Conservation (phyloP, 352 stramenopile species). For the Phytophthora vignae region DNA sequence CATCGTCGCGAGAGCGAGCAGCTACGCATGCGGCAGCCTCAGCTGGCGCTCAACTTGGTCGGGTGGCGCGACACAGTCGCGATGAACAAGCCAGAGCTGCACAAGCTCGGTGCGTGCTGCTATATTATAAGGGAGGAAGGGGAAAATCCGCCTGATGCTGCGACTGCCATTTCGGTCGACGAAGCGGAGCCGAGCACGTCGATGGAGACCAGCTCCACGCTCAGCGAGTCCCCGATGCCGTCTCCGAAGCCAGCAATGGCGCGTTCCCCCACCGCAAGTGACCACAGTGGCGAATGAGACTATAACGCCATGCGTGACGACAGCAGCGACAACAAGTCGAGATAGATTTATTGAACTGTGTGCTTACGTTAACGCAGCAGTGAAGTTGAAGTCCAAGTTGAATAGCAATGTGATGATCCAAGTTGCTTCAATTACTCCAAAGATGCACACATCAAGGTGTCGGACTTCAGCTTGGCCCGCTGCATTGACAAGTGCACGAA, state of each 20-base stretch:
- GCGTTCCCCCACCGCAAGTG: neutral
- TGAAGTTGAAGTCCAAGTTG: no score
- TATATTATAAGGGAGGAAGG: slow-evolving; percentile 22
- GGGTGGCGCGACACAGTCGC: slow-evolving; percentile 41
- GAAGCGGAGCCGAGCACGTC: slow-evolving; percentile 16
- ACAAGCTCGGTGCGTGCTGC: slow-evolving; percentile 29
- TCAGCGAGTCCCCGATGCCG: slow-evolving; percentile 15
- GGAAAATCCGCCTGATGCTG: neutral
- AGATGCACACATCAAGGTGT: neutral
- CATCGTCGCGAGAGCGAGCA: slow-evolving; percentile 25
- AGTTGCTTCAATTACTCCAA: neutral
- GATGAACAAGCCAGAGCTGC: slow-evolving; percentile 31
- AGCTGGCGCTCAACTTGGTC: slow-evolving; percentile 35
- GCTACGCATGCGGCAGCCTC: slow-evolving; percentile 27
- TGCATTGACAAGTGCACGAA: neutral
- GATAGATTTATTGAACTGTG: neutral
- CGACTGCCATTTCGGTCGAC: neutral
- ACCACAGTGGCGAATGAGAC: slow-evolving; percentile 1
- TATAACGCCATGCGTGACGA: slow-evolving; percentile 15
- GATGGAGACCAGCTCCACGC: slow-evolving; percentile 19
- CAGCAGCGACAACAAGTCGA: neutral
- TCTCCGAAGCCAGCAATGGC: neutral
- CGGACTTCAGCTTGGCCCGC: neutral
- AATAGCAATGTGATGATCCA: no score
- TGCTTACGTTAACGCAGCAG: neutral